A percentile compares a stretch with the other conserved stretches of the same genome.
phyloP scores from a whole-genome alignment of 2,329 filamentous ascomycete genomes.

The Fusarium heterosporum region DNA sequence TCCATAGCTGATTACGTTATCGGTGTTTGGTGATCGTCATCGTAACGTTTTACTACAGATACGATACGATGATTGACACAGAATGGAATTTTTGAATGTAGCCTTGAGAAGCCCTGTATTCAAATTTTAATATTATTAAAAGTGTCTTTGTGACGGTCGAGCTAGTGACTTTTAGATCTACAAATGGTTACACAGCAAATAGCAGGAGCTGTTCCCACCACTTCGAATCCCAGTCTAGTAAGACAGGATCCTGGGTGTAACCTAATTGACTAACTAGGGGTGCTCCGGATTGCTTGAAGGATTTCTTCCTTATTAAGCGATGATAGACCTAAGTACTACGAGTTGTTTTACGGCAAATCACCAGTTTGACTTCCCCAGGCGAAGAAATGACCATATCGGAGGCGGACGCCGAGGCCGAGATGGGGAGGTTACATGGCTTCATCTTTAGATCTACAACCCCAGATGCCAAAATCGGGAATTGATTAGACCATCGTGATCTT shows the following conservation, averaged over 20 bases:
- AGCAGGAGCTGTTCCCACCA: too few relatives aligned
- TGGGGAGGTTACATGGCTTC: constrained; percentile 12
- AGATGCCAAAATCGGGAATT: background rate
- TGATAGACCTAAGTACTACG: background rate
- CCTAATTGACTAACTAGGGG: background rate
- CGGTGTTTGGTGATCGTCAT: background rate
- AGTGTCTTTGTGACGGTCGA: too few relatives aligned
- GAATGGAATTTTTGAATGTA: too few relatives aligned
- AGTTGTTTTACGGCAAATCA: background rate
- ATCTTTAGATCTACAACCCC: background rate
- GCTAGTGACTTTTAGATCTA: too few relatives aligned
- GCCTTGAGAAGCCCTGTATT: too few relatives aligned
- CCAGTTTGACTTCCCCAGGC: background rate
- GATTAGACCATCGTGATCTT: background rate
- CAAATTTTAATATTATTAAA: too few relatives aligned
- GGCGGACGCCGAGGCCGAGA: constrained; percentile 7
- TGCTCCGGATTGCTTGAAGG: background rate
- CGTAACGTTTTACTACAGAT: too few relatives aligned
- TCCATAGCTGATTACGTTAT: constrained; percentile 15
- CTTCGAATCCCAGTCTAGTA: too few relatives aligned
- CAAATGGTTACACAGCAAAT: too few relatives aligned
- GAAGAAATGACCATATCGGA: background rate
- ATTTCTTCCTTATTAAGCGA: background rate
- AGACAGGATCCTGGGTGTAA: too few relatives aligned
- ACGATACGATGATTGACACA: too few relatives aligned